phyloP scores from a whole-genome alignment of 352 stramenopile genomes.

The Phytophthora colocasiae region DNA sequence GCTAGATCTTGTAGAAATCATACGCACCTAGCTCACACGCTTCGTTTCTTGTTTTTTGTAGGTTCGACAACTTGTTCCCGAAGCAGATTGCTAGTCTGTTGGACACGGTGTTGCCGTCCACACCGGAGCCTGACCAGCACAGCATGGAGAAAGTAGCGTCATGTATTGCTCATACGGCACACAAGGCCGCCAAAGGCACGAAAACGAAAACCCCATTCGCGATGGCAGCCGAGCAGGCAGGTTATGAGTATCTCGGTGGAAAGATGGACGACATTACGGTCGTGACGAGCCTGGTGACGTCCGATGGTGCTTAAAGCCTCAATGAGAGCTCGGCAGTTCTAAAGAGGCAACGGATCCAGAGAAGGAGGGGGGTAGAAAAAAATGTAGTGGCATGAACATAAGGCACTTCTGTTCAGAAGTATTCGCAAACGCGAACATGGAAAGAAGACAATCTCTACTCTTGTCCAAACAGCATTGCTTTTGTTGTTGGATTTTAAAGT shows the following conservation, averaged over 20 bases:
- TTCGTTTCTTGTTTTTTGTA: constrained; percentile 22
- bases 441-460: not conserved
- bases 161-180: constrained; percentile 81
- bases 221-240: constrained; percentile 67
- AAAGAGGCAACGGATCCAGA: constrained; percentile 2
- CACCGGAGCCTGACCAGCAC: constrained; percentile 51
- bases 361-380: constrained; percentile 17
- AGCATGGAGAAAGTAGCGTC: constrained; percentile 84
- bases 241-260: constrained; percentile 83
- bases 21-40: not conserved
- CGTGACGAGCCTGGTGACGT: constrained; percentile 75
- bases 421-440: not conserved
- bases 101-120: constrained; percentile 66
- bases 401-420: not conserved
- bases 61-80: constrained; percentile 96
- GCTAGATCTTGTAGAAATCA: not conserved
- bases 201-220: constrained; percentile 85
- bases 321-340: not conserved
- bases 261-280: constrained; percentile 94
- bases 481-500: no score
- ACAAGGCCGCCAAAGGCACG: constrained; percentile 77
- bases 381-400: constrained; percentile 13
- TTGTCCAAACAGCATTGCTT: no score
- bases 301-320: constrained; percentile 11
- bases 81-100: constrained; percentile 81